Evolutionary conservation across 768 basidiomycete genomes (phyloP).

Genomic region (Gymnopilus dilepis): DNA sequence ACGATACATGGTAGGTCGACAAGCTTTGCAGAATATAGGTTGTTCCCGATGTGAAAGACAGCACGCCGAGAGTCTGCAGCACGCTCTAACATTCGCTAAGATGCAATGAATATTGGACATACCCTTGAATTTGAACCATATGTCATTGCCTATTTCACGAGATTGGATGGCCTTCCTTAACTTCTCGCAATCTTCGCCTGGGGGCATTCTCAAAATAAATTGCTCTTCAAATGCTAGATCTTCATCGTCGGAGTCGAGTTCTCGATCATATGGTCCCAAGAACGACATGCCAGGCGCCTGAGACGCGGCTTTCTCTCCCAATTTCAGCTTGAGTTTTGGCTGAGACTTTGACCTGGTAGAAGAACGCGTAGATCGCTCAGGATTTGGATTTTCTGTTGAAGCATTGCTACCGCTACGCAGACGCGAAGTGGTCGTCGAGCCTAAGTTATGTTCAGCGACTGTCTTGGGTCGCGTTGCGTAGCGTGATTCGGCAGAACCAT

Average conservation of each 20-base stretch:
- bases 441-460: slow-evolving; percentile 32
- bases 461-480: slow-evolving; percentile 28
- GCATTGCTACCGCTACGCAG: slow-evolving; percentile 39
- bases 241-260: slow-evolving; percentile 94
- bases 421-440: slow-evolving; percentile 27
- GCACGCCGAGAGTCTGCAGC: slow-evolving; percentile 85
- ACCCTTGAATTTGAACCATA: slow-evolving; percentile 99
- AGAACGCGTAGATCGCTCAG: slow-evolving; percentile 66
- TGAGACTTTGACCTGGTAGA: slow-evolving; percentile 54
- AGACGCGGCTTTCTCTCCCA: slow-evolving; percentile 82
- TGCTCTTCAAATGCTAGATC: slow-evolving; percentile 97
- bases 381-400: slow-evolving; percentile 33
- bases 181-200: slow-evolving; percentile 80
- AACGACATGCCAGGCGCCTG: slow-evolving; percentile 88
- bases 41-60: slow-evolving; percentile 84
- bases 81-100: slow-evolving; percentile 4
- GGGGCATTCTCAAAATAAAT: slow-evolving; percentile 89
- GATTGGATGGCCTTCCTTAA: slow-evolving; percentile 81
- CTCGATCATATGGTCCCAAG: slow-evolving; percentile 90
- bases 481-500: slow-evolving; percentile 18
- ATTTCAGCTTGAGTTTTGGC: slow-evolving; percentile 87
- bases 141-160: slow-evolving; percentile 80
- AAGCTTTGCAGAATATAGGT: slow-evolving; percentile 86
- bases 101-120: slow-evolving; percentile 13
- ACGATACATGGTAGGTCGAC: slow-evolving; percentile 95